These are phyloP conservation scores for Russula vinacea DNA, from an alignment of 768 basidiomycete genomes.

Conservation along the genomic window DNA sequence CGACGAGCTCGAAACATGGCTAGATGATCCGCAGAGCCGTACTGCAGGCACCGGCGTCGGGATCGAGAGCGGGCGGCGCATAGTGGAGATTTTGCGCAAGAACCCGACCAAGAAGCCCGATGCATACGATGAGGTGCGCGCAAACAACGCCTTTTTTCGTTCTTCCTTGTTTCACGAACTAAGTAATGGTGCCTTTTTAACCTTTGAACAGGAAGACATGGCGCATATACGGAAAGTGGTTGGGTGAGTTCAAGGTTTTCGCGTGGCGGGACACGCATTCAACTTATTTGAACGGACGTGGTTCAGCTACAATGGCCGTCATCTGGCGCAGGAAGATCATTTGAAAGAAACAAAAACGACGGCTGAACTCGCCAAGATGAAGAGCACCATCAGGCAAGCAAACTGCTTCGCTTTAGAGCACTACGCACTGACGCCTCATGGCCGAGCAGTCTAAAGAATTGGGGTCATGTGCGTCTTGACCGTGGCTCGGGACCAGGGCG, in stretches of 20 bases:
- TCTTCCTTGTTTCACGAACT: background rate
- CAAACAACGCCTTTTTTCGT: background rate
- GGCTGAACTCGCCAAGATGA: constrained; percentile 35
- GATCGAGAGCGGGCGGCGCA: constrained; percentile 37
- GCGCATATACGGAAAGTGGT: constrained; percentile 39
- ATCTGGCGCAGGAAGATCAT: constrained; percentile 37
- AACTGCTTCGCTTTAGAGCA: background rate
- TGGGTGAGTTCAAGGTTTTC: constrained; percentile 28
- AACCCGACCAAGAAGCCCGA: constrained; percentile 36
- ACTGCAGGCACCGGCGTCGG: constrained; percentile 38
- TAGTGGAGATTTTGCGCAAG: constrained; percentile 38
- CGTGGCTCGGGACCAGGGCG: background rate
- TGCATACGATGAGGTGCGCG: constrained; percentile 34
- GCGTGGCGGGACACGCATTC: background rate
- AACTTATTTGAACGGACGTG: background rate
- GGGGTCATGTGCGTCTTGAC: constrained; percentile 36
- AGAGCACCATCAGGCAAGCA: constrained; percentile 38
- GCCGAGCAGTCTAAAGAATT: constrained; percentile 34
- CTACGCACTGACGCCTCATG: background rate
- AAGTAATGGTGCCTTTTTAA: background rate
- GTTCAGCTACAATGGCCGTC: constrained; percentile 37
- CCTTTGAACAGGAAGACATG: constrained; percentile 34
- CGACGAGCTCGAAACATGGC: constrained; percentile 38
- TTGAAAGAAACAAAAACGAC: constrained; percentile 36
- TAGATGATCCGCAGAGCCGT: constrained; percentile 35